These are phyloP conservation scores for Phytophthora constricta DNA, from an alignment of 352 stramenopile species.

Conservation along the genomic window DNA sequence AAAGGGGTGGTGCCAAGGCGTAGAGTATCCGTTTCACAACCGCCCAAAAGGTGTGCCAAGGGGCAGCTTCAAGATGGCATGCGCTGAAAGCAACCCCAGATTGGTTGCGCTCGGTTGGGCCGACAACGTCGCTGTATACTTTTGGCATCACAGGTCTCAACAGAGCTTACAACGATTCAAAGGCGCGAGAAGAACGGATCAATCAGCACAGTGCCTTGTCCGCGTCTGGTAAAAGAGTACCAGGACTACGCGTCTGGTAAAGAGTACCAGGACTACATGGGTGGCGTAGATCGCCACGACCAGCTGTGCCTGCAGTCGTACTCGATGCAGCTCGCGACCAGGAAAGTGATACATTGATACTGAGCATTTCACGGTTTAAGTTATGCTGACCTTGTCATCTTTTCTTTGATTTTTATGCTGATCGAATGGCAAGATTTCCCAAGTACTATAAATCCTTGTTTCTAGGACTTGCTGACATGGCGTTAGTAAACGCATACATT, in stretches of 20 bases:
- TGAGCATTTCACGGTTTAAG: too few species aligned
- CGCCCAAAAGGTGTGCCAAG: too few species aligned
- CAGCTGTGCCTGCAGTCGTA: constrained; percentile 19
- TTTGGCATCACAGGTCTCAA: neutral
- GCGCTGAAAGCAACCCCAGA: too few species aligned
- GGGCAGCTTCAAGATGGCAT: too few species aligned
- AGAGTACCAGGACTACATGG: constrained; percentile 7
- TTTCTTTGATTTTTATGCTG: neutral
- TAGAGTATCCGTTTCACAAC: too few species aligned
- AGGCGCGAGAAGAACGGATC: neutral
- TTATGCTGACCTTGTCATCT: neutral
- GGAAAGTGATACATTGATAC: neutral
- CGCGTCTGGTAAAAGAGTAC: constrained; percentile 1
- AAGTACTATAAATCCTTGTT: constrained; percentile 30
- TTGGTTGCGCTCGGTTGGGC: too few species aligned
- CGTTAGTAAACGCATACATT: neutral
- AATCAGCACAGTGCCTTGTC: neutral
- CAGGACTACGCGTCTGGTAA: neutral
- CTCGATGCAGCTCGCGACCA: constrained; percentile 16
- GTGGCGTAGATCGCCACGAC: constrained; percentile 15
- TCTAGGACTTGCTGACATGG: neutral
- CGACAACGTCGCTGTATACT: too few species aligned
- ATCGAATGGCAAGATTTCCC: neutral
- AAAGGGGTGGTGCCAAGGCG: too few species aligned
- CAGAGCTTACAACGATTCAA: neutral